Percentiles rank a stretch among this genome's conserved stretches.
Conservation (phyloP, 75 land plant genomes). For the Sequoia sempervirens region DNA sequence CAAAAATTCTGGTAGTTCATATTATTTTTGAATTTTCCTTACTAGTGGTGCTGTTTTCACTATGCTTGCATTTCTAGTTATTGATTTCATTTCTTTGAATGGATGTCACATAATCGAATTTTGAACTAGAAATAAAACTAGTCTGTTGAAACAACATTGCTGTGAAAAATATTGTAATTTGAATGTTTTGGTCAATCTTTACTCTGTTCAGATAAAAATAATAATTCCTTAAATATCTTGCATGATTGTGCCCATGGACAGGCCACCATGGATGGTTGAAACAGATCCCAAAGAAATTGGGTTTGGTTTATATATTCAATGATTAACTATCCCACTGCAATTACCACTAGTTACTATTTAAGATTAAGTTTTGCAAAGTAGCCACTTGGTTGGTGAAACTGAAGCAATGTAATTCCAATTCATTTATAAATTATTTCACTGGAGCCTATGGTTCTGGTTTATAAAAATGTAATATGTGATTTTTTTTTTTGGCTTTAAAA, state of each 20-base stretch:
- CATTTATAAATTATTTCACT: background rate
- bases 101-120: background rate
- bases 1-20: background rate
- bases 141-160: background rate
- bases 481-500: background rate
- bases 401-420: background rate
- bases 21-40: background rate
- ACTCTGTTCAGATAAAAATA: background rate
- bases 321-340: background rate
- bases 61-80: background rate
- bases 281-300: conserved; percentile 67
- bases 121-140: background rate
- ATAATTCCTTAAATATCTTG: background rate
- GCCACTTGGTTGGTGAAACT: background rate
- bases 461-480: background rate
- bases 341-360: background rate
- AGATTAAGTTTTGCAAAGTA: background rate
- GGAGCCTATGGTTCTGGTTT: background rate
- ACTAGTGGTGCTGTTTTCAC: background rate
- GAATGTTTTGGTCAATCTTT: background rate
- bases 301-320: conserved; percentile 63
- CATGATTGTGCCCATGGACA: conserved; percentile 7
- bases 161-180: background rate
- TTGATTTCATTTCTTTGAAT: background rate
- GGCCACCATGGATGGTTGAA: conserved; percentile 90